Evolutionary conservation across 2,329 filamentous ascomycete species (phyloP).

Genomic region (Piedraia hortae): DNA sequence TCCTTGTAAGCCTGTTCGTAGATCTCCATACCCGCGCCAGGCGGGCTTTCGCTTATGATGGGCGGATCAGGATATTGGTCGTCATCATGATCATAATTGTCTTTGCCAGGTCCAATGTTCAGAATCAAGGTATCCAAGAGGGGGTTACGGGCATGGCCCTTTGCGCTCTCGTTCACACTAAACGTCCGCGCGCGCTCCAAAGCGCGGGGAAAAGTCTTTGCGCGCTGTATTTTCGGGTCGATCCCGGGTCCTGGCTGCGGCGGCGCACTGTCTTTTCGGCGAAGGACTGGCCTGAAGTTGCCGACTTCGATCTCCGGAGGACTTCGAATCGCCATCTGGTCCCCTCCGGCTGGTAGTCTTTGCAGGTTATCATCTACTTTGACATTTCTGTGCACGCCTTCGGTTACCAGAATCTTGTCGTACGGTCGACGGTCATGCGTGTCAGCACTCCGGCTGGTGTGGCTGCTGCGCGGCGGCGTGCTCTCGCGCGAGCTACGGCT

Average conservation of each 20-base stretch:
- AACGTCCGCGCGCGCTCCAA: conserved; percentile 9
- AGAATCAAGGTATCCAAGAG: conserved; percentile 41
- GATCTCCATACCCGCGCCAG: conserved; percentile 58
- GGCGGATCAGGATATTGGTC: too few species aligned
- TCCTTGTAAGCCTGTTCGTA: conserved; percentile 71
- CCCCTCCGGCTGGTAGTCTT: conserved; percentile 7
- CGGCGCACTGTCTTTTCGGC: conserved; percentile 2
- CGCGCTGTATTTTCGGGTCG: not conserved
- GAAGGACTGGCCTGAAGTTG: conserved; percentile 2
- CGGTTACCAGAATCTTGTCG: conserved; percentile 23
- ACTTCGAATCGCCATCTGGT: conserved; percentile 1
- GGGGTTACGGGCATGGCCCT: conserved; percentile 36
- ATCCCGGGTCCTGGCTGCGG: conserved; percentile 1
- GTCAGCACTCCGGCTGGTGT: conserved; percentile 16
- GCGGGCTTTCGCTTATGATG: conserved; percentile 62
- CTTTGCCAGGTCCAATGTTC: conserved; percentile 39
- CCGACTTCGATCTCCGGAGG: conserved; percentile 1
- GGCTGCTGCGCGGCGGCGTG: not conserved
- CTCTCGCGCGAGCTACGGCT: conserved; percentile 10
- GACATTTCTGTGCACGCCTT: conserved; percentile 25
- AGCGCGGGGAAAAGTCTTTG: too few species aligned
- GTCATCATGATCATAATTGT: conserved; percentile 1
- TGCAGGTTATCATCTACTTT: conserved; percentile 9
- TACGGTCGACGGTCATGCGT: conserved; percentile 22
- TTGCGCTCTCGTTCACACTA: conserved; percentile 15